Percentiles rank a stretch among this genome's conserved stretches.
These are phyloP conservation scores for Vigna unguiculata DNA, from an alignment of 306 rosid species.

Conservation along the genomic window DNA sequence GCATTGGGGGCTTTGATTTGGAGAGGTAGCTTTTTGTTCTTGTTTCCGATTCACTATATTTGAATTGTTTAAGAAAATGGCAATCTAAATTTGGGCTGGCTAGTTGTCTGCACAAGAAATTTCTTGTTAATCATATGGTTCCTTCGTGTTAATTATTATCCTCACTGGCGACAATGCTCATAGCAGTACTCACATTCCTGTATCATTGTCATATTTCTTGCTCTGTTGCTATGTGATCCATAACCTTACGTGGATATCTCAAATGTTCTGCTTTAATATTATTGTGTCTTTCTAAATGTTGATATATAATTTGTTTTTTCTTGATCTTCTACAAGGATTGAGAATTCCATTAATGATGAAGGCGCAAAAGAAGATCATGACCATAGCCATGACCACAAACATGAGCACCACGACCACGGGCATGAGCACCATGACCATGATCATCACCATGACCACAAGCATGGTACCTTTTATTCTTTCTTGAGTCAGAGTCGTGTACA, in stretches of 20 bases:
- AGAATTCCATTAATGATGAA: constrained; percentile 72
- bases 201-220: constrained; percentile 33
- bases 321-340: constrained; percentile 69
- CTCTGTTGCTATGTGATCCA: constrained; percentile 23
- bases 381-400: constrained; percentile 54
- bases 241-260: constrained; percentile 19
- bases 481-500: constrained; percentile 14
- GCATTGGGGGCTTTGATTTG: constrained; percentile 96
- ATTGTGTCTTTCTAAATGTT: constrained; percentile 30
- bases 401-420: constrained; percentile 51
- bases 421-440: constrained; percentile 58
- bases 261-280: constrained; percentile 12
- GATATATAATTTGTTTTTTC: constrained; percentile 38
- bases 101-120: constrained; percentile 2
- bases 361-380: constrained; percentile 67
- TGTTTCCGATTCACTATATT: constrained; percentile 39
- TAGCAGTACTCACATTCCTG: not conserved
- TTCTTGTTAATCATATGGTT: not conserved
- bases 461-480: constrained; percentile 60
- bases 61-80: constrained; percentile 14
- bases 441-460: constrained; percentile 70
- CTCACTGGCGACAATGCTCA: not conserved
- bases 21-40: constrained; percentile 73
- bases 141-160: constrained; percentile 6
- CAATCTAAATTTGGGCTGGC: constrained; percentile 15